Conservation (phyloP, 352 stramenopile genomes). For the Lagenidium giganteum region DNA sequence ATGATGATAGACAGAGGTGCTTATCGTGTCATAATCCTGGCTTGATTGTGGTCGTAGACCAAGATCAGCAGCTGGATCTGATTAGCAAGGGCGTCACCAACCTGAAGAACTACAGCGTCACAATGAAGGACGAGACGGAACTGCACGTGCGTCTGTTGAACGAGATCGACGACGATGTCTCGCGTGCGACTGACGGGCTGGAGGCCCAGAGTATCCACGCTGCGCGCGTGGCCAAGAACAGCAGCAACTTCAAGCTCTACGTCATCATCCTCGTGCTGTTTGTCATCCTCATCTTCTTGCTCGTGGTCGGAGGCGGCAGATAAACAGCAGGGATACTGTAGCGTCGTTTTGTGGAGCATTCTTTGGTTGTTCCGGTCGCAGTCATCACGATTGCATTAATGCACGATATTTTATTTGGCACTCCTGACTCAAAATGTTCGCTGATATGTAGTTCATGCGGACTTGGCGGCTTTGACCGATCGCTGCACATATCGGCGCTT, state of each 20-base stretch:
- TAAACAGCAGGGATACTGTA: no score
- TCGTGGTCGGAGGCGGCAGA: constrained; percentile 68
- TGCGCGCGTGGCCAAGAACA: constrained; percentile 88
- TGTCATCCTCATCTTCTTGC: constrained; percentile 84
- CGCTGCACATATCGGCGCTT: no score
- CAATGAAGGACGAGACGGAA: constrained; percentile 87
- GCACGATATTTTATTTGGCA: no score
- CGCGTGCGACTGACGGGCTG: constrained; percentile 78
- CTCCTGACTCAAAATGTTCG: no score
- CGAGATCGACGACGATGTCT: constrained; percentile 87
- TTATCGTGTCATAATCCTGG: background rate
- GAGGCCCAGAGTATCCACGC: constrained; percentile 77
- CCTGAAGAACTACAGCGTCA: constrained; percentile 79
- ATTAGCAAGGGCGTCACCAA: constrained; percentile 82
- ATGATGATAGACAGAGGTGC: no score
- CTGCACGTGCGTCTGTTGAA: constrained; percentile 85
- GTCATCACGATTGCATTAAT: no score
- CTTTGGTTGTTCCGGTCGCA: no score
- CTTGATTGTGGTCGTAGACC: constrained; percentile 34
- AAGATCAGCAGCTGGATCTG: constrained; percentile 82
- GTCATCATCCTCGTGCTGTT: constrained; percentile 85
- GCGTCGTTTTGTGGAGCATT: no score
- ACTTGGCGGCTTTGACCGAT: no score
- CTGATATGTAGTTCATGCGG: no score
- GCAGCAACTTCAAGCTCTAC: constrained; percentile 93